These are phyloP conservation scores for Rhodocollybia butyracea DNA, from an alignment of 768 basidiomycete species.

Conservation along the genomic window DNA sequence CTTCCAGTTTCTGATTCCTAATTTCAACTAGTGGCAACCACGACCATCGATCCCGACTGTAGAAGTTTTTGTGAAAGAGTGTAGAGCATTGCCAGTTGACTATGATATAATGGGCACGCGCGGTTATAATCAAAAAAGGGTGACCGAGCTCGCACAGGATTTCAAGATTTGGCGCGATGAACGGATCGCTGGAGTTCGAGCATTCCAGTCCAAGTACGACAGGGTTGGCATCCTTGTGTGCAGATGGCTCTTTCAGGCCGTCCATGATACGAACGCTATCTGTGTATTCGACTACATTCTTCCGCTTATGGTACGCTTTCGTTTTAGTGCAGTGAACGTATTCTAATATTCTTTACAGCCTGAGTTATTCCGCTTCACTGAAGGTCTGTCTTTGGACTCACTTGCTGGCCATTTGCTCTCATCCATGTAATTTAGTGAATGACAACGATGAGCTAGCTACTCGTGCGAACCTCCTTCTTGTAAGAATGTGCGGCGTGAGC, in stretches of 20 bases:
- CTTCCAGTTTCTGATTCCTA: not conserved
- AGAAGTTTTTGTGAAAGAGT: constrained; percentile 67
- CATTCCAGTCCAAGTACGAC: constrained; percentile 86
- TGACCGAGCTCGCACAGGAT: constrained; percentile 56
- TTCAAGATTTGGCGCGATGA: constrained; percentile 71
- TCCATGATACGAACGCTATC: constrained; percentile 76
- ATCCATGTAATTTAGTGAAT: constrained; percentile 44
- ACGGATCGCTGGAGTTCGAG: constrained; percentile 69
- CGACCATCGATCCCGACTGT: constrained; percentile 57
- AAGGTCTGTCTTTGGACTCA: constrained; percentile 37
- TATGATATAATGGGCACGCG: constrained; percentile 77
- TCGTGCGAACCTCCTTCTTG: constrained; percentile 66
- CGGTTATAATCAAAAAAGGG: constrained; percentile 58
- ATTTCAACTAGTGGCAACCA: constrained; percentile 51
- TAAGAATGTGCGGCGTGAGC: constrained; percentile 83
- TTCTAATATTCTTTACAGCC: constrained; percentile 40
- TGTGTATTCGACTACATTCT: constrained; percentile 80
- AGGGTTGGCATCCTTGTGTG: constrained; percentile 67
- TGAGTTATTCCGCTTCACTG: constrained; percentile 73
- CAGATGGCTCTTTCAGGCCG: constrained; percentile 72
- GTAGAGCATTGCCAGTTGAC: constrained; percentile 48
- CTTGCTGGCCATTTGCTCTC: not conserved
- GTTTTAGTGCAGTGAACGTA: not conserved
- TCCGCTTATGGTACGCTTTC: constrained; percentile 63
- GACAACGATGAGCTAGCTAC: constrained; percentile 70